Percentiles rank a stretch among this genome's conserved stretches.
These are phyloP conservation scores for Phylloporus scabripes DNA, from an alignment of 768 basidiomycete genomes.

Conservation along the genomic window DNA sequence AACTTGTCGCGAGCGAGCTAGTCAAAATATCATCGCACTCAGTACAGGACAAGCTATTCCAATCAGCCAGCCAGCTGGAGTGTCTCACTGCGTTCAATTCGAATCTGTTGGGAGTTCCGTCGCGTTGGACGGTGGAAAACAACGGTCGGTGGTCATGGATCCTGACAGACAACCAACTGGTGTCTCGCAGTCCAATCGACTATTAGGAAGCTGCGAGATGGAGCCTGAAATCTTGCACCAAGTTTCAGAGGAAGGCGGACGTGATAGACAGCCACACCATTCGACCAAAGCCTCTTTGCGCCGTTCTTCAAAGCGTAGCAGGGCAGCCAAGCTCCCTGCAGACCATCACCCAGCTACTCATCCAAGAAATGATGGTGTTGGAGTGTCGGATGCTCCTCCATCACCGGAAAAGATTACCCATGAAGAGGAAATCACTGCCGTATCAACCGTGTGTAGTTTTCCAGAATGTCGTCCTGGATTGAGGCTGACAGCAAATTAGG, in stretches of 20 bases:
- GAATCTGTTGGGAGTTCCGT: background rate
- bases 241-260: background rate
- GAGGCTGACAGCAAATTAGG: background rate
- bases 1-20: background rate
- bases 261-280: background rate
- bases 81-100: background rate
- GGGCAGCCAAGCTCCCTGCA: background rate
- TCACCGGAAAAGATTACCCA: background rate
- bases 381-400: background rate
- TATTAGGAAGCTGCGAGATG: background rate
- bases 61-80: background rate
- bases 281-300: background rate
- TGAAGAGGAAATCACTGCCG: background rate
- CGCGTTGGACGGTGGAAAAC: background rate
- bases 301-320: conserved; percentile 5
- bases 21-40: background rate
- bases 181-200: background rate
- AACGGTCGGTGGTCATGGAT: background rate
- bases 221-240: background rate
- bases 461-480: background rate
- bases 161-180: background rate
- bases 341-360: background rate
- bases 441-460: conserved; percentile 4
- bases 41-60: background rate
- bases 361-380: background rate